Base-by-base conservation (phyloP, 441 rosid genomes). In the Populus tomentosa region DNA sequence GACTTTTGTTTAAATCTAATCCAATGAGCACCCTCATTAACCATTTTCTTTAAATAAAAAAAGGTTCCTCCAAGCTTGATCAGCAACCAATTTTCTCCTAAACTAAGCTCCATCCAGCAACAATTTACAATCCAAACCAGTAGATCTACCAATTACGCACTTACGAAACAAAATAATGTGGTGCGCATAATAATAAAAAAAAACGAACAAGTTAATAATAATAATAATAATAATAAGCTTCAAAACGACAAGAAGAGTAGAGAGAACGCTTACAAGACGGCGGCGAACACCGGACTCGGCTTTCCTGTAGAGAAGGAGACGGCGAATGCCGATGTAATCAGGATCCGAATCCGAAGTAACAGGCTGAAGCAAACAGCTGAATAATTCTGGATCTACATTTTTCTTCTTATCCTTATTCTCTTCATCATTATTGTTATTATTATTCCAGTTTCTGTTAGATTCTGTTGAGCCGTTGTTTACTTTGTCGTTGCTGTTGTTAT, bases 301-400 rank as follows among this genome's bases (percentile, higher is more conserved):
- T 85, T 95, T 95, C 59, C 92, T 89, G 66, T 81, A 89, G 69
- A 95, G 97, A 74, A 95, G 95, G 71, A 93, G 86, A 24, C 97
- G 95, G 53, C 97, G 97, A 69, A 89, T 81, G 76, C 93, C 97
- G 79, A 90, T 46, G 75, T 92, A 95, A 9, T 81, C 82, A 26
- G 90, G 92, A 88, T 89, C 91, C 77, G 88, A 88, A 69, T 88
- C 90, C 67, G 92, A 10, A 62, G 79, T 80, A 33, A 71, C 69
- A 2, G 99, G 95, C 67, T 95, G 99, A 82, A 95, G 90, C 88
- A 91, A 82, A 81, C 97, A 94, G 75, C 94, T 73, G 79, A 93
- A 84, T 76, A 91, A 79, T 83, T 89, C 97, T 28, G 86, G 91
- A 89, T 89, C 95, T 75, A 77, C 83, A 26, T 76, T 80, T 79